Conservation (phyloP, 2,329 filamentous ascomycete genomes). For the Ophiostoma triangulosporum region DNA sequence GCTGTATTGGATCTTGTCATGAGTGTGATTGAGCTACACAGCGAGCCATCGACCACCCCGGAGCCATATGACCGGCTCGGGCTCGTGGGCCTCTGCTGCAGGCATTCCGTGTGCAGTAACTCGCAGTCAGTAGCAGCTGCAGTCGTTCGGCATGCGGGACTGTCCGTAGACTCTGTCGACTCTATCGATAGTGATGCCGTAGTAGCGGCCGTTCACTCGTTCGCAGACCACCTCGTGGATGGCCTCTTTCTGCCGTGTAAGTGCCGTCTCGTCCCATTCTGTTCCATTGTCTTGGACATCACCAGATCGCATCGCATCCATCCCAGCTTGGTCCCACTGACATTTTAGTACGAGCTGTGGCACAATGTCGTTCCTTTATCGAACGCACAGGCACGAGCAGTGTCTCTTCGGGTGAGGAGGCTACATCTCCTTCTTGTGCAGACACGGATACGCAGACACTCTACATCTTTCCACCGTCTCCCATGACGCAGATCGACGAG, state of each 20-base stretch:
- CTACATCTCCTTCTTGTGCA: neutral
- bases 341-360: neutral
- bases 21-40: neutral
- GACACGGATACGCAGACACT: neutral
- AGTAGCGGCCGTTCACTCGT: neutral
- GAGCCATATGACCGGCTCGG: neutral
- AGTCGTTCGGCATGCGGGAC: neutral
- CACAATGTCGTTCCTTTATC: neutral
- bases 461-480: neutral
- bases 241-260: neutral
- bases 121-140: neutral
- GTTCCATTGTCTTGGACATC: no score
- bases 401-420: neutral
- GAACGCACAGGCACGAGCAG: neutral
- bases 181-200: neutral
- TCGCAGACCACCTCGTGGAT: conserved; percentile 1
- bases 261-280: neutral
- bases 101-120: neutral
- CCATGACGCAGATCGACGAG: neutral
- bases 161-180: neutral
- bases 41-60: neutral
- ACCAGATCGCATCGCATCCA: no score
- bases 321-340: neutral
- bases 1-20: neutral
- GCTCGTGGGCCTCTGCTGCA: neutral